phyloP scores from a whole-genome alignment of 2,329 filamentous ascomycete genomes.

The Beauveria brongniartii region DNA sequence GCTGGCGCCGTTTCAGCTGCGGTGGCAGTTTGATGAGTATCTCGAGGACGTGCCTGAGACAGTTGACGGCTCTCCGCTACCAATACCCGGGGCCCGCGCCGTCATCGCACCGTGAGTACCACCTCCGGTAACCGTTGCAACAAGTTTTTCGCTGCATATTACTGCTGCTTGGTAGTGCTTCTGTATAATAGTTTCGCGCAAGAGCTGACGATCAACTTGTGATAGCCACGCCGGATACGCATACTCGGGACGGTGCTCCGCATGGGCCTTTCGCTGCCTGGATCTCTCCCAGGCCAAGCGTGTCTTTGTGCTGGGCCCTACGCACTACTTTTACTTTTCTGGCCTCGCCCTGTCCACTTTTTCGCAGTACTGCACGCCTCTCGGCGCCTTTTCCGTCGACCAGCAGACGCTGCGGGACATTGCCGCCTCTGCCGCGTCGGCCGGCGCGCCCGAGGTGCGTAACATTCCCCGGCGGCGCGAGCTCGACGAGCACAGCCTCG shows the following conservation, averaged over 20 bases:
- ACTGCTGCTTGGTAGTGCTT: neutral
- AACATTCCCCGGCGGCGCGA: conserved; percentile 61
- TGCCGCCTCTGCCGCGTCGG: conserved; percentile 20
- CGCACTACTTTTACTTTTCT: conserved; percentile 75
- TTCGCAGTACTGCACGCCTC: conserved; percentile 62
- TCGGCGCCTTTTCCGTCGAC: conserved; percentile 64
- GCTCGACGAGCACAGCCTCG: conserved; percentile 81
- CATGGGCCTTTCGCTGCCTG: conserved; percentile 87
- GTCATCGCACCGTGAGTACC: conserved; percentile 83
- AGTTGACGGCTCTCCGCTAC: conserved; percentile 52
- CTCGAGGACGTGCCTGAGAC: conserved; percentile 61
- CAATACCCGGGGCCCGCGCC: conserved; percentile 65
- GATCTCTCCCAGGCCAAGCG: conserved; percentile 77
- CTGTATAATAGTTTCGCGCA: neutral
- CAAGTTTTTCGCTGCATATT: neutral
- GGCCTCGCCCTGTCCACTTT: conserved; percentile 72
- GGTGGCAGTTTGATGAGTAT: conserved; percentile 63
- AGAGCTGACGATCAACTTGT: neutral
- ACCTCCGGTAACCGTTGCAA: too few relatives aligned
- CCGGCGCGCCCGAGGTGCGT: conserved; percentile 34
- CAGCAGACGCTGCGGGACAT: conserved; percentile 43
- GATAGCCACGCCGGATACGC: conserved; percentile 77
- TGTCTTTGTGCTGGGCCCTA: conserved; percentile 87
- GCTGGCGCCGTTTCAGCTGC: conserved; percentile 49
- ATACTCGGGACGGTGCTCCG: conserved; percentile 86